Percentiles rank a stretch among this genome's conserved stretches.
phyloP scores from a whole-genome alignment of 2,329 filamentous ascomycete genomes.

The Venturia pyrina region DNA sequence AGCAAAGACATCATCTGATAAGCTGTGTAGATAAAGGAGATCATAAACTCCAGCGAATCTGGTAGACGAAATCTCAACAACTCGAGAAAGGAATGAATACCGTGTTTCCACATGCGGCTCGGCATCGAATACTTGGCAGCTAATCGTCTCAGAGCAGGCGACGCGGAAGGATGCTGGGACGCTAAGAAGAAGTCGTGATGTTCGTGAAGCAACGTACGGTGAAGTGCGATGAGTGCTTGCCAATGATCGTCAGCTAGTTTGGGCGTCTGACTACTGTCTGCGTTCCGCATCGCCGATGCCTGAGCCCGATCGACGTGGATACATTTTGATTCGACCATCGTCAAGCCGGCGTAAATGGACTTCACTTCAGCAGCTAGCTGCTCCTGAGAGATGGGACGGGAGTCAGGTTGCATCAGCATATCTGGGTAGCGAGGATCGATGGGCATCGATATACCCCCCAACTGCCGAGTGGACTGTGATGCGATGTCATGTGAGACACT shows the following conservation, averaged over 20 bases:
- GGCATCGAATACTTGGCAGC: conserved; percentile 85
- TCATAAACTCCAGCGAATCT: conserved; percentile 74
- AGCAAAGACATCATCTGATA: conserved; percentile 86
- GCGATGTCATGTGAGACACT: not conserved
- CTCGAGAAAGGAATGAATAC: conserved; percentile 79
- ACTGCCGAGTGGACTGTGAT: not conserved
- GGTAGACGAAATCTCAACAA: conserved; percentile 58
- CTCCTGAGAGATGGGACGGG: conserved; percentile 61
- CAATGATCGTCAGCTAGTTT: conserved; percentile 58
- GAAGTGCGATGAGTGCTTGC: conserved; percentile 73
- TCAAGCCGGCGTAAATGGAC: conserved; percentile 70
- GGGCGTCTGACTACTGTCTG: conserved; percentile 29
- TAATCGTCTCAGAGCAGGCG: conserved; percentile 53
- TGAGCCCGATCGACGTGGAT: conserved; percentile 69
- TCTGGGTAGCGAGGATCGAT: conserved; percentile 18
- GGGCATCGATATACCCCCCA: conserved; percentile 7
- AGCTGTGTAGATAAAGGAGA: conserved; percentile 78
- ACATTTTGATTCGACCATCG: conserved; percentile 80
- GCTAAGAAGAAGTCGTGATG: conserved; percentile 60
- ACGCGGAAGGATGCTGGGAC: conserved; percentile 70
- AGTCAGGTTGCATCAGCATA: conserved; percentile 49
- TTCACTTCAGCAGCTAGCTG: conserved; percentile 75
- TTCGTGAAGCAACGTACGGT: conserved; percentile 70
- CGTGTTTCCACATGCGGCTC: conserved; percentile 86
- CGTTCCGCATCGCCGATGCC: conserved; percentile 42